phyloP scores from a whole-genome alignment of 2,329 filamentous ascomycete genomes.

The Pyrenochaeta sp. region DNA sequence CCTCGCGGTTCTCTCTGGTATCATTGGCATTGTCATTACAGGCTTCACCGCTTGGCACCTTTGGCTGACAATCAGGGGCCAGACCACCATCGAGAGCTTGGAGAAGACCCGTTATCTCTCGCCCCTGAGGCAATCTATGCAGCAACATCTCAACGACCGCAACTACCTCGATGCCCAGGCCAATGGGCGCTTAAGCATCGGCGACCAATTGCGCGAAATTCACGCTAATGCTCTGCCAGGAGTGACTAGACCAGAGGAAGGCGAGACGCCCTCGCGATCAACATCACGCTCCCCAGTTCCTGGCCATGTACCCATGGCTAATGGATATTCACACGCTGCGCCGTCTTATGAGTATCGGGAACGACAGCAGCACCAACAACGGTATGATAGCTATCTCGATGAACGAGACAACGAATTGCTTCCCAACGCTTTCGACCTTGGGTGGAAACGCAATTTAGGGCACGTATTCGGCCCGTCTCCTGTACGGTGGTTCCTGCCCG shows the following conservation, averaged over 20 bases:
- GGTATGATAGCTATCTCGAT: constrained; percentile 84
- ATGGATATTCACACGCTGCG: constrained; percentile 54
- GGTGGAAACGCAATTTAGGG: constrained; percentile 77
- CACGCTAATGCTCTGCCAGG: constrained; percentile 83
- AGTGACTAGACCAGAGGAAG: constrained; percentile 81
- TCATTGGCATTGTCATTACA: constrained; percentile 87
- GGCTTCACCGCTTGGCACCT: constrained; percentile 95
- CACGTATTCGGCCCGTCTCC: constrained; percentile 82
- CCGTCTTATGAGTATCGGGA: constrained; percentile 62
- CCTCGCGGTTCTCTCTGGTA: constrained; percentile 83
- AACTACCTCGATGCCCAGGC: constrained; percentile 53
- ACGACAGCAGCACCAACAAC: constrained; percentile 67
- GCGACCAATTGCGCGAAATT: constrained; percentile 80
- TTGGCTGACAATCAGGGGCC: constrained; percentile 75
- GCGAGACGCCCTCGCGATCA: constrained; percentile 65
- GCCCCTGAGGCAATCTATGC: constrained; percentile 74
- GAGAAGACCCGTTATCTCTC: constrained; percentile 95
- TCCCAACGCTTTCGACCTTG: constrained; percentile 92
- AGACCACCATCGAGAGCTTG: constrained; percentile 95
- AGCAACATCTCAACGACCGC: constrained; percentile 63
- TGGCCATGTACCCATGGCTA: constrained; percentile 35
- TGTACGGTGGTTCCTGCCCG: constrained; percentile 78
- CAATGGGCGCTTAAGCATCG: constrained; percentile 51
- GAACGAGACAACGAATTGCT: constrained; percentile 87
- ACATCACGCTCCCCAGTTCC: constrained; percentile 47